These are phyloP conservation scores for Aspergillus leporis DNA, from an alignment of 495 filamentous ascomycete genomes.

Conservation along the genomic window DNA sequence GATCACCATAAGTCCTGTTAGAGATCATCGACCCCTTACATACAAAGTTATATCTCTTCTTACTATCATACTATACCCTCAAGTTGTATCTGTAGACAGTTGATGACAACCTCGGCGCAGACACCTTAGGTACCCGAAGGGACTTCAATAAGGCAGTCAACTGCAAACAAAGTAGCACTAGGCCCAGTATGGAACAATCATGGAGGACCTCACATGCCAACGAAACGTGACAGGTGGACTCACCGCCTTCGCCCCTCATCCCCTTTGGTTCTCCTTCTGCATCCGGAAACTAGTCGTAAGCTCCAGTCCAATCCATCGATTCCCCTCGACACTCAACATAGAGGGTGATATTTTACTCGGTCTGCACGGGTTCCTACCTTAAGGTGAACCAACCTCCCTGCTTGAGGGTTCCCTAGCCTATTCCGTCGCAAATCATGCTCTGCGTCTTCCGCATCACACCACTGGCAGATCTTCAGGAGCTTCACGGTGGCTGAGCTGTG, in stretches of 20 bases:
- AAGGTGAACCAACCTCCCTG: neutral
- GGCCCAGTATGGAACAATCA: neutral
- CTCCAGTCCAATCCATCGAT: neutral
- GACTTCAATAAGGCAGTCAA: too few relatives aligned
- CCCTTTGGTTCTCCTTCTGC: neutral
- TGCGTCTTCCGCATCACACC: conserved; percentile 24
- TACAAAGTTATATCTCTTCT: too few relatives aligned
- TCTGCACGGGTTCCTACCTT: neutral
- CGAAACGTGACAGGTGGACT: neutral
- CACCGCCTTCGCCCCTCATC: conserved; percentile 3
- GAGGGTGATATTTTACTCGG: neutral
- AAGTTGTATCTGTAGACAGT: too few relatives aligned
- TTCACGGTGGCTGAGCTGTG: conserved; percentile 28
- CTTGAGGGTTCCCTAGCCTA: neutral
- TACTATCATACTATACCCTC: too few relatives aligned
- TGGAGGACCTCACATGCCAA: neutral
- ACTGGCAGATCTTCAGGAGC: conserved; percentile 27
- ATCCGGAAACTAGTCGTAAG: neutral
- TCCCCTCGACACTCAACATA: neutral
- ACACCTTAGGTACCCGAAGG: too few relatives aligned
- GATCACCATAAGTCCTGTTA: too few relatives aligned
- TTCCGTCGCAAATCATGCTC: conserved; percentile 28
- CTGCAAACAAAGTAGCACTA: neutral
- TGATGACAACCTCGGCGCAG: too few relatives aligned
- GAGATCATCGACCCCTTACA: too few relatives aligned